These are phyloP conservation scores for Skeletonema potamos DNA, from an alignment of 108 stramenopile genomes.

Conservation along the genomic window DNA sequence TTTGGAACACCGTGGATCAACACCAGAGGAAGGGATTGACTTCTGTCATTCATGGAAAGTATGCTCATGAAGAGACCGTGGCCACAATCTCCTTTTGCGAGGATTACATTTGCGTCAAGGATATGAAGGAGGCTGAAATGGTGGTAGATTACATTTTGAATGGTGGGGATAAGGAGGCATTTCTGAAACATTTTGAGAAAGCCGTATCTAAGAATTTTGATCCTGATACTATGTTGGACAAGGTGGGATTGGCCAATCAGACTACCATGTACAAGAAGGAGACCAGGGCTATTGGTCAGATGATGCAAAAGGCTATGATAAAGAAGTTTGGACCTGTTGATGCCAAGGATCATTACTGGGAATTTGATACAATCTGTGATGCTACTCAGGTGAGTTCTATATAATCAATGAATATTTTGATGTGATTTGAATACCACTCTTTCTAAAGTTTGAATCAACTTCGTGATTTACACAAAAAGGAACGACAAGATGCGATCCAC, in stretches of 20 bases:
- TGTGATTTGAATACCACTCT: background rate
- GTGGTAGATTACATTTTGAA: constrained; percentile 92
- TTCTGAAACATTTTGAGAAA: constrained; percentile 88
- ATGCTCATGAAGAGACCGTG: constrained; percentile 94
- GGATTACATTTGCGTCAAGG: constrained; percentile 94
- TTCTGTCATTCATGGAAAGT: constrained; percentile 94
- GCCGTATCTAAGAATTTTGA: constrained; percentile 93
- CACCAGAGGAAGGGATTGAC: constrained; percentile 88
- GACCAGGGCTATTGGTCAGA: constrained; percentile 92
- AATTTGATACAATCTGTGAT: constrained; percentile 98
- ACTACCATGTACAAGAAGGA: constrained; percentile 99
- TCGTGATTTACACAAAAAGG: constrained; percentile 37
- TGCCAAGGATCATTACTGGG: constrained; percentile 82
- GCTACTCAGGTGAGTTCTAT: constrained; percentile 87
- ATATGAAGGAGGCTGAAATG: constrained; percentile 95
- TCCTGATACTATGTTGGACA: constrained; percentile 91
- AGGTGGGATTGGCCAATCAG: constrained; percentile 96
- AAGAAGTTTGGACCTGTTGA: constrained; percentile 86
- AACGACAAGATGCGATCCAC: constrained; percentile 94
- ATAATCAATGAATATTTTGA: background rate
- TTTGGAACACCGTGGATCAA: constrained; percentile 95
- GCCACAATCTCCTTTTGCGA: constrained; percentile 93
- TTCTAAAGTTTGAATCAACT: background rate
- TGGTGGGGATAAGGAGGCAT: constrained; percentile 88
- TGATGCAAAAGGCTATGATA: constrained; percentile 91